phyloP scores from a whole-genome alignment of 768 basidiomycete genomes.

The Scleroderma bovista region DNA sequence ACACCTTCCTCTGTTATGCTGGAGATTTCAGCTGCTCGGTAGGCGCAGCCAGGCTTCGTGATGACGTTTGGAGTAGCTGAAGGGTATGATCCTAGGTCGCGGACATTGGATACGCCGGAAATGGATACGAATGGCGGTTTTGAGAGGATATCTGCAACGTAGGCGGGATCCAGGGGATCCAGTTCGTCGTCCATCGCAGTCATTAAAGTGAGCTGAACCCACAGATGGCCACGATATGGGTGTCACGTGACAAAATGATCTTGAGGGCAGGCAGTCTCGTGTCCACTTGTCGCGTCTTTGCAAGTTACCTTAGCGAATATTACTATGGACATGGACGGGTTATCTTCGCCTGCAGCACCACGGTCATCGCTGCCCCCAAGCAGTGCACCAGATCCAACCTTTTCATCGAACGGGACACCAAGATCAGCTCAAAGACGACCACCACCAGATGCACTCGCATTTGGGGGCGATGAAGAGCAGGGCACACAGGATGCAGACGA shows the following conservation, averaged over 20 bases:
- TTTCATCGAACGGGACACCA: slow-evolving; percentile 32
- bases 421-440: slow-evolving; percentile 33
- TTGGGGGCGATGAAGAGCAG: slow-evolving; percentile 47
- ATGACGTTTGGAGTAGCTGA: slow-evolving; percentile 43
- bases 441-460: slow-evolving; percentile 47
- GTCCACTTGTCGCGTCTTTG: slow-evolving; percentile 28
- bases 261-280: slow-evolving; percentile 45
- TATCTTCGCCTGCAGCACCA: slow-evolving; percentile 52
- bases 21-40: slow-evolving; percentile 71
- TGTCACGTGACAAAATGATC: neutral
- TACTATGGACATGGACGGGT: slow-evolving; percentile 51
- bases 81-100: slow-evolving; percentile 64
- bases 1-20: slow-evolving; percentile 66
- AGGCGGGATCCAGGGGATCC: slow-evolving; percentile 60
- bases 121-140: slow-evolving; percentile 65
- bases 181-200: slow-evolving; percentile 31
- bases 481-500: slow-evolving; percentile 37
- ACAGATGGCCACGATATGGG: neutral
- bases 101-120: slow-evolving; percentile 69
- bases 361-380: slow-evolving; percentile 50
- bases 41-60: slow-evolving; percentile 53
- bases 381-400: slow-evolving; percentile 37
- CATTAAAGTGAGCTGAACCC: slow-evolving; percentile 9
- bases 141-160: slow-evolving; percentile 61
- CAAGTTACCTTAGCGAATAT: slow-evolving; percentile 1